These are phyloP conservation scores for Globisporangium orthogonon DNA, from an alignment of 352 stramenopile genomes.

Conservation along the genomic window DNA sequence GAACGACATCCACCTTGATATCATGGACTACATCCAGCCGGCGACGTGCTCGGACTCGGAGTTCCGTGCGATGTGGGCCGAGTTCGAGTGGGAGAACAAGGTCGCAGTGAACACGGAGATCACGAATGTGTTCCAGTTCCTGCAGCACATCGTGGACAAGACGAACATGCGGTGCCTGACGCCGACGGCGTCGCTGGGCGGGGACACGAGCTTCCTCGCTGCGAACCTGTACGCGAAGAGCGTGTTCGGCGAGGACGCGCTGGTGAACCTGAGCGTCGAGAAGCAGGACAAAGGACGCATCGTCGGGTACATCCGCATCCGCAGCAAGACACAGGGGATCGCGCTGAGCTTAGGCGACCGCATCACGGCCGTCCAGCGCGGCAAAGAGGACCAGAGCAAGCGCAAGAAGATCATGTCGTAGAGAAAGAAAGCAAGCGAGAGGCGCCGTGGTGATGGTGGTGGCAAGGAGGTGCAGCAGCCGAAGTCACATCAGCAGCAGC, in stretches of 20 bases:
- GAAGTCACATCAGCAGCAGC: neutral
- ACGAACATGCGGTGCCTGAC: constrained; percentile 99
- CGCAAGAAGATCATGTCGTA: constrained; percentile 75
- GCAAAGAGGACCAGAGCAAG: constrained; percentile 82
- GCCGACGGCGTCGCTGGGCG: constrained; percentile 84
- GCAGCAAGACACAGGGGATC: constrained; percentile 99
- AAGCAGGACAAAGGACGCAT: constrained; percentile 98
- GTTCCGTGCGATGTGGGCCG: constrained; percentile 99
- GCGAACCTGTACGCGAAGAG: constrained; percentile 92
- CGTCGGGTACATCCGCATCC: constrained; percentile 98
- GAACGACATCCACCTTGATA: constrained; percentile 99
- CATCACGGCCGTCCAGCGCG: constrained; percentile 96
- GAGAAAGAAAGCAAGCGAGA: constrained; percentile 6
- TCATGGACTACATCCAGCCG: constrained; percentile 99
- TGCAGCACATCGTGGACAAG: constrained; percentile 97
- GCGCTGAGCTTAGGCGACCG: constrained; percentile 98
- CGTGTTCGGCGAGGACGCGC: constrained; percentile 96
- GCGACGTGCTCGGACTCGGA: constrained; percentile 90
- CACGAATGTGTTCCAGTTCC: constrained; percentile 95
- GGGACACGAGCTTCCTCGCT: constrained; percentile 91
- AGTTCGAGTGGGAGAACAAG: constrained; percentile 99
- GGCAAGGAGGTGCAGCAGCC: neutral
- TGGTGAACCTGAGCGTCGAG: constrained; percentile 99
- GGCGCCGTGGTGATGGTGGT: neutral
- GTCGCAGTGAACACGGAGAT: constrained; percentile 97